Base-by-base conservation (phyloP, 2,329 filamentous ascomycete genomes). In the Epichloe typhina region DNA sequence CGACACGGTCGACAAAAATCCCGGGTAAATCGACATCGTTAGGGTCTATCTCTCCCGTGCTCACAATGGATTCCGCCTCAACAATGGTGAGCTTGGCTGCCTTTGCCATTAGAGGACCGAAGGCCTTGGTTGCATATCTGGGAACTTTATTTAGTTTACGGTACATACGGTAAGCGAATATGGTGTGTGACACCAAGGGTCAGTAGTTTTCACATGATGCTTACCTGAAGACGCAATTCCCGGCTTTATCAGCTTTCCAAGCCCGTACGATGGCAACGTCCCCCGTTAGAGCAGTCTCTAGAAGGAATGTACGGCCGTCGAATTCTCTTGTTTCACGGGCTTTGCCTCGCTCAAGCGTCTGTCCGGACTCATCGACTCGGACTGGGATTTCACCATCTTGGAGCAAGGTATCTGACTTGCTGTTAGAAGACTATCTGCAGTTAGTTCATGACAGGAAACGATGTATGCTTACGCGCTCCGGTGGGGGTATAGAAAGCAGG, bases 61-160 rank as follows among this genome's bases (percentile, higher is more conserved):
- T 80, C 49, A 94, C 88, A 53, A 94, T 88, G 55, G 91, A 76
- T 61, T 94, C 88, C 1, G 88, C 88, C 64, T 94, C 88, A 38
- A 93, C 86, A 40, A 94, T 90, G 26, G 86, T 84, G 39, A 86
- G 61, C 46, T 76, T 79, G 0, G 86, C 88, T 0, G 87, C 87
- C 68, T 91, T 90, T 53, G 85, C 88, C 84, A 89, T 88, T 55
- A 87, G 75, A 5, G 80, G 77, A 1, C 81, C 84, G 56, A 88
- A 89, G 0, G 83, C 81, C 63, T 86, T 86, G 35, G 84, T 88
- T 0, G 85, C 84, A 65, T 86, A 31, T 31, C 31, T 31, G 31
- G 31, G 3, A 31, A 11, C 31, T 31, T 31, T 11, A 31, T 31
- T 31, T 31, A 31, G 31, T 31, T 31, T 31, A 4, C 31, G 31